These are phyloP conservation scores for Eucalyptus rudis DNA, from an alignment of 345 rosid species.

Conservation along the genomic window DNA sequence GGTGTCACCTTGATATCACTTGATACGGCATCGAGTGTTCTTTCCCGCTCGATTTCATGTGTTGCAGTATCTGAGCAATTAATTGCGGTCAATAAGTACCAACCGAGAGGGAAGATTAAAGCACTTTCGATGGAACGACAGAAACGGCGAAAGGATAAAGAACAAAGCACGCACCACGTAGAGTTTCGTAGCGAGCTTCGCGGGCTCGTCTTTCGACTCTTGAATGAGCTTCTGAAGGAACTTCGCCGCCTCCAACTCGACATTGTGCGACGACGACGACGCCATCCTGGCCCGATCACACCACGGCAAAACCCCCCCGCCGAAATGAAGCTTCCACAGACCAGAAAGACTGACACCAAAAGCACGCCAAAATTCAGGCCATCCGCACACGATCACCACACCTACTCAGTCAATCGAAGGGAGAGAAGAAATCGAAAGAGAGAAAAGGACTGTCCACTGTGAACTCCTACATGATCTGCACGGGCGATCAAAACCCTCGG, in stretches of 20 bases:
- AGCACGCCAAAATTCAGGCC: neutral
- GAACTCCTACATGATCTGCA: neutral
- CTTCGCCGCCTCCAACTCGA: slow-evolving; percentile 98
- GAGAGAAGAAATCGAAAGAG: neutral
- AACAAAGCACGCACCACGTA: slow-evolving; percentile 43
- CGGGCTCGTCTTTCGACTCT: slow-evolving; percentile 95
- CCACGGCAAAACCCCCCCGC: neutral
- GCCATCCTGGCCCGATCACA: neutral
- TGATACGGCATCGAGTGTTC: slow-evolving; percentile 99
- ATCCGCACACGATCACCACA: neutral
- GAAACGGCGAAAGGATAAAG: neutral
- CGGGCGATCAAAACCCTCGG: neutral
- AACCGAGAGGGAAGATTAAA: neutral
- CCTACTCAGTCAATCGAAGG: neutral
- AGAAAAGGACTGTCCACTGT: neutral
- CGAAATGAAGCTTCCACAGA: neutral
- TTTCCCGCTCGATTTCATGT: slow-evolving; percentile 96
- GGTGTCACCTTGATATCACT: slow-evolving; percentile 85
- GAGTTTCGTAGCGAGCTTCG: slow-evolving; percentile 88
- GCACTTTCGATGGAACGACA: neutral
- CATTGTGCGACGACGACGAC: slow-evolving; percentile 70
- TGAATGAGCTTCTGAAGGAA: slow-evolving; percentile 96
- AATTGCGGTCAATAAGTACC: neutral
- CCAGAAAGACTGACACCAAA: neutral
- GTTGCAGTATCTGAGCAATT: slow-evolving; percentile 72